A percentile compares a stretch with the other conserved stretches of the same genome.
phyloP scores from a whole-genome alignment of 108 stramenopile genomes.

The Parietichytrium sp. region DNA sequence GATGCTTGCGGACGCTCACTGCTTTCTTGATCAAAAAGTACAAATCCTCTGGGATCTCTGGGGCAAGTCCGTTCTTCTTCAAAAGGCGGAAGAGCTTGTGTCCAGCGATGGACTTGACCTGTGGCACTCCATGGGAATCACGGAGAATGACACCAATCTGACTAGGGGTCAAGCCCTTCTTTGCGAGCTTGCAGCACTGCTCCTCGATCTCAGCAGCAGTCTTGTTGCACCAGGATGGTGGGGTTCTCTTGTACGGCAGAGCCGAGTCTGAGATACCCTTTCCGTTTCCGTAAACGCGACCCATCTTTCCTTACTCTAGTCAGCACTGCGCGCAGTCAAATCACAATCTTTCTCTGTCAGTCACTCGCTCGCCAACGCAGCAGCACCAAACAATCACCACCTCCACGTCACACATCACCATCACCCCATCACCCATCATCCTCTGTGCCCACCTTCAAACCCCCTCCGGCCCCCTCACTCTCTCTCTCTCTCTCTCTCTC shows the following conservation, averaged over 20 bases:
- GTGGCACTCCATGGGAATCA: constrained; percentile 94
- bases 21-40: constrained; percentile 99
- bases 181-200: constrained; percentile 97
- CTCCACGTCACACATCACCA: no score
- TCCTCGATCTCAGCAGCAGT: constrained; percentile 86
- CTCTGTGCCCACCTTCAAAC: no score
- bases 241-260: constrained; percentile 97
- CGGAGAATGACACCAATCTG: constrained; percentile 98
- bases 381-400: no score
- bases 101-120: constrained; percentile 94
- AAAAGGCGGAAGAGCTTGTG: constrained; percentile 98
- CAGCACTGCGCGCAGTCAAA: no score
- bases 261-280: constrained; percentile 99
- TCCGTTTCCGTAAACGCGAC: constrained; percentile 63
- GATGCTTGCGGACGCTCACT: constrained; percentile 98
- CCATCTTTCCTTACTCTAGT: constrained; percentile 31
- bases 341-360: no score
- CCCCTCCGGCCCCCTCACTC: no score
- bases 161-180: constrained; percentile 98
- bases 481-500: no score
- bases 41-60: constrained; percentile 99
- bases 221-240: constrained; percentile 96
- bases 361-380: no score
- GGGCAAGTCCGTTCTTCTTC: constrained; percentile 97
- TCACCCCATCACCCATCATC: no score